phyloP scores from a whole-genome alignment of 257 asterid species.

The Przewalskia tangutica region DNA sequence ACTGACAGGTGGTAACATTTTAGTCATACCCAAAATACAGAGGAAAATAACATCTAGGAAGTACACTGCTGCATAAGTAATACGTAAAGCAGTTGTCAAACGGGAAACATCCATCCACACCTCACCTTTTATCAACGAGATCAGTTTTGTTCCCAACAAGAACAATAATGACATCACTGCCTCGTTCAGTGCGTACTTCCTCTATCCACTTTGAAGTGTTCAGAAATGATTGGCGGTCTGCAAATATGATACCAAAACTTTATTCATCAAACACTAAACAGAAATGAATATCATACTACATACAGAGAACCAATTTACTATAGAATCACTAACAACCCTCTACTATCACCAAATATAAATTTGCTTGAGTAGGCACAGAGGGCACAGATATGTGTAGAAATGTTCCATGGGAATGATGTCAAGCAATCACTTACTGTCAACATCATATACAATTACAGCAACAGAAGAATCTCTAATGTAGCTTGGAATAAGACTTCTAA shows the following conservation, averaged over 20 bases:
- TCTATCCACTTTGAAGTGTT: conserved; percentile 15
- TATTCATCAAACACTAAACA: not conserved
- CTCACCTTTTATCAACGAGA: conserved; percentile 20
- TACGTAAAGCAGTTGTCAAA: not conserved
- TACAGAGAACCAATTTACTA: not conserved
- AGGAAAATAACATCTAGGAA: not conserved
- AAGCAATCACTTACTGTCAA: conserved; percentile 53
- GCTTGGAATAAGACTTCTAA: conserved; percentile 6
- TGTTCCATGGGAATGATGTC: not conserved
- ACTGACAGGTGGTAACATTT: too few species aligned
- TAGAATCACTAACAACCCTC: not conserved
- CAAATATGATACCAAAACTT: not conserved
- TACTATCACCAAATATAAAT: not conserved
- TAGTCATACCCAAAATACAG: too few species aligned
- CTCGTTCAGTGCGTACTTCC: conserved; percentile 18
- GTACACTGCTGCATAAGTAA: not conserved
- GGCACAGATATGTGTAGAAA: not conserved
- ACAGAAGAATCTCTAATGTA: conserved; percentile 68
- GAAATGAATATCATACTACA: not conserved
- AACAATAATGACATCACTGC: conserved; percentile 18
- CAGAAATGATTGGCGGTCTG: conserved; percentile 13
- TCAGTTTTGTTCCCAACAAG: conserved; percentile 22
- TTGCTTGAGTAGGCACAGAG: not conserved
- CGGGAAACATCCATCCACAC: not conserved
- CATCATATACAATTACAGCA: conserved; percentile 84